These are phyloP conservation scores for Blastobotrys raffinosifermentans DNA, from an alignment of 1,139 yeast species.

Conservation along the genomic window DNA sequence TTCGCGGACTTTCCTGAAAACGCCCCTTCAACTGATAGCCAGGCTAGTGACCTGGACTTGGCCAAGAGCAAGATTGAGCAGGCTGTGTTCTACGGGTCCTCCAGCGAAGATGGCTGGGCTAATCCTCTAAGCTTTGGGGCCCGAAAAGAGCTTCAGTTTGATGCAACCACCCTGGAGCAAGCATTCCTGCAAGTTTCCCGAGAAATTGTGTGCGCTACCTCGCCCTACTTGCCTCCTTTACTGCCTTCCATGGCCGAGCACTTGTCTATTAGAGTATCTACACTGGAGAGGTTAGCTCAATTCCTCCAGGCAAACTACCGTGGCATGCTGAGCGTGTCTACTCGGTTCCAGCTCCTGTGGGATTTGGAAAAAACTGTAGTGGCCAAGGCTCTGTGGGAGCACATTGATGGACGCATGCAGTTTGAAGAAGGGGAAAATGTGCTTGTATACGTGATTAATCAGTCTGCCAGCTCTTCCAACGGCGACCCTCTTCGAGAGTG, in stretches of 20 bases:
- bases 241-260: conserved; percentile 42
- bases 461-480: conserved; percentile 6
- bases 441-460: conserved; percentile 12
- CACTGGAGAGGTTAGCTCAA: conserved; percentile 40
- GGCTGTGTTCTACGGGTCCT: conserved; percentile 57
- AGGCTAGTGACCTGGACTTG: conserved; percentile 26
- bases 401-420: conserved; percentile 18
- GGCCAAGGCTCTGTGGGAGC: conserved; percentile 46
- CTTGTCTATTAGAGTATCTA: conserved; percentile 38
- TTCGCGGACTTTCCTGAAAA: conserved; percentile 28
- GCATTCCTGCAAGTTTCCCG: conserved; percentile 47
- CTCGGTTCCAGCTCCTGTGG: conserved; percentile 38
- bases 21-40: conserved; percentile 10
- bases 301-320: conserved; percentile 47
- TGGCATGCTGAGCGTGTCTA: conserved; percentile 31
- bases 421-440: conserved; percentile 10
- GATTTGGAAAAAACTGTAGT: conserved; percentile 55
- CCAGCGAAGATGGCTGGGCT: conserved; percentile 24
- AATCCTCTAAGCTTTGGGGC: conserved; percentile 57
- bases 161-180: conserved; percentile 38
- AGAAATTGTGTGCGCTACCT: conserved; percentile 50
- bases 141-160: conserved; percentile 31
- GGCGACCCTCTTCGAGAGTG: conserved; percentile 24
- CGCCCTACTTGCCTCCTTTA: conserved; percentile 42
- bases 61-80: conserved; percentile 74